Conservation (phyloP, 805 yeast genomes). For the Cyberlindnera euphorbiae region DNA sequence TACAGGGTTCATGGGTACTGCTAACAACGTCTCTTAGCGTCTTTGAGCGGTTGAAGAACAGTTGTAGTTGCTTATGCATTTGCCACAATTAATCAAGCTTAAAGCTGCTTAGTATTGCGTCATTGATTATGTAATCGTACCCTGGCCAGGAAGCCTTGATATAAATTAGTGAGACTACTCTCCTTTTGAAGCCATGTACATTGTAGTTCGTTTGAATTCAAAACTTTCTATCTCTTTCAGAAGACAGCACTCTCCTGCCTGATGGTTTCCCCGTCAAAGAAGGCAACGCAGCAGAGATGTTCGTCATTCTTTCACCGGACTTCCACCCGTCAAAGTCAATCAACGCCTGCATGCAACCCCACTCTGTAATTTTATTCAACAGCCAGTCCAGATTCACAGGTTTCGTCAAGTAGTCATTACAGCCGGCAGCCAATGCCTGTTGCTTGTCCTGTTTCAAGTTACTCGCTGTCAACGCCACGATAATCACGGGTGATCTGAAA, state of each 20-base stretch:
- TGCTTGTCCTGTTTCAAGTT: slow-evolving; percentile 80
- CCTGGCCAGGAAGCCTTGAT: too few relatives aligned
- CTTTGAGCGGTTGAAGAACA: too few relatives aligned
- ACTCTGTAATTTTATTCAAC: slow-evolving; percentile 87
- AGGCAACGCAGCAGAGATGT: slow-evolving; percentile 28
- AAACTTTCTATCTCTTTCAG: neutral
- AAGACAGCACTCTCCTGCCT: slow-evolving; percentile 4
- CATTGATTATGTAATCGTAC: too few relatives aligned
- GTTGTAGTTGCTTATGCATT: too few relatives aligned
- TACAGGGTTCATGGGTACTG: neutral
- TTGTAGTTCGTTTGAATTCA: neutral
- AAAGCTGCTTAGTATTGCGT: too few relatives aligned
- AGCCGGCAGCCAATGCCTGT: slow-evolving; percentile 93
- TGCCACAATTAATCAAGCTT: too few relatives aligned
- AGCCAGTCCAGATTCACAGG: slow-evolving; percentile 95
- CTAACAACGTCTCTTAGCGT: neutral
- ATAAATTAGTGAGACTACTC: neutral
- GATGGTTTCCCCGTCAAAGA: slow-evolving; percentile 19
- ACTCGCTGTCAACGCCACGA: slow-evolving; percentile 94
- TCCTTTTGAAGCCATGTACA: neutral
- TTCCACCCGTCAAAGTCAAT: slow-evolving; percentile 95
- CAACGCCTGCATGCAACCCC: slow-evolving; percentile 99
- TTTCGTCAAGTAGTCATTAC: slow-evolving; percentile 93
- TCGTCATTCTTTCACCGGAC: slow-evolving; percentile 39
- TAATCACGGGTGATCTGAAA: slow-evolving; percentile 94